A percentile compares a stretch with the other conserved stretches of the same genome.
These are phyloP conservation scores for Cladorrhinum sp. DNA, from an alignment of 2,329 filamentous ascomycete genomes.

Conservation along the genomic window DNA sequence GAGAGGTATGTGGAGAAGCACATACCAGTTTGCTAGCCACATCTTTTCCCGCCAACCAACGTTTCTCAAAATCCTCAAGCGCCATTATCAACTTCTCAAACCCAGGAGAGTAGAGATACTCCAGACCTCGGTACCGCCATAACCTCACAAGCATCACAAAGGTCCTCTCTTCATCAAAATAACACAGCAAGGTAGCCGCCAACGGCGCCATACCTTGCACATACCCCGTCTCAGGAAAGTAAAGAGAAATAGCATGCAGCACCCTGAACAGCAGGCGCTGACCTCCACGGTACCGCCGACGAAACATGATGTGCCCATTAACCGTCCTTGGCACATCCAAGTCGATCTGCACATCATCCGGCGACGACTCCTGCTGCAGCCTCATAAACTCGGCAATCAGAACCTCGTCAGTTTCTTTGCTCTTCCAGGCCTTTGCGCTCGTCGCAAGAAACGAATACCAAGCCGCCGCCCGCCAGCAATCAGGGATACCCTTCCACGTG, in stretches of 20 bases:
- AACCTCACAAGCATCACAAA: slow-evolving; percentile 97
- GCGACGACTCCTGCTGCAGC: slow-evolving; percentile 69
- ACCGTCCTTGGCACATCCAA: slow-evolving; percentile 95
- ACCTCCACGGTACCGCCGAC: slow-evolving; percentile 83
- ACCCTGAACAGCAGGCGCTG: slow-evolving; percentile 91
- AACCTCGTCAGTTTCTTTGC: slow-evolving; percentile 66
- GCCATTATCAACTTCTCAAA: slow-evolving; percentile 86
- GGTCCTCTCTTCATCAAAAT: slow-evolving; percentile 90
- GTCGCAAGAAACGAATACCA: slow-evolving; percentile 90
- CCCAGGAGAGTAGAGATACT: slow-evolving; percentile 76
- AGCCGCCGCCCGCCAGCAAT: slow-evolving; percentile 87
- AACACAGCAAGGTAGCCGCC: slow-evolving; percentile 88
- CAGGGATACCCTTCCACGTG: slow-evolving; percentile 97
- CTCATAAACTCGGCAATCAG: slow-evolving; percentile 70
- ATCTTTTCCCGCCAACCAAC: slow-evolving; percentile 74
- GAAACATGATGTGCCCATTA: slow-evolving; percentile 95
- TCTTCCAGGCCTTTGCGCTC: slow-evolving; percentile 65
- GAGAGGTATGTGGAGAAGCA: slow-evolving; percentile 25
- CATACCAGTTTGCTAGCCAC: slow-evolving; percentile 78
- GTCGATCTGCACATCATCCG: slow-evolving; percentile 95
- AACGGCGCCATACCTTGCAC: slow-evolving; percentile 97
- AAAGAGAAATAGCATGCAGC: slow-evolving; percentile 84
- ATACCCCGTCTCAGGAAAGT: slow-evolving; percentile 88
- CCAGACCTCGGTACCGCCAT: slow-evolving; percentile 85
- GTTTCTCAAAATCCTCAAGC: slow-evolving; percentile 76